Base-by-base conservation (phyloP, 2,329 filamentous ascomycete species). In the Epicoccum sorghinum region DNA sequence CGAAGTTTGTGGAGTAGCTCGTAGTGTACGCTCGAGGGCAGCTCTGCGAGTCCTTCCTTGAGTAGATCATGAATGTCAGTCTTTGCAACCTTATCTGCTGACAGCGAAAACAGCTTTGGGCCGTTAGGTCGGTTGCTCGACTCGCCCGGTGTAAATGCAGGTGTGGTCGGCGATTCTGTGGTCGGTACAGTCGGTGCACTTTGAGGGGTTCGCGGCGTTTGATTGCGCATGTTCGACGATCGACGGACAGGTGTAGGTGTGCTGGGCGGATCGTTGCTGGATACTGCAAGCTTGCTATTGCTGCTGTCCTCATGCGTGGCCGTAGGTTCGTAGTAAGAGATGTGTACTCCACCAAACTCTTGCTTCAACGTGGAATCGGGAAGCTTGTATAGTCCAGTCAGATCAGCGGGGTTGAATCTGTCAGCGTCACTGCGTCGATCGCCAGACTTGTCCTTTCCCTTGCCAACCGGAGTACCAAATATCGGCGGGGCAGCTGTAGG, bases 1-100 rank as follows among this genome's bases (percentile, higher is more conserved):
- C 95, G 88, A 22, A 97, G 77, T 49, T 91, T 89, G 63, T 93
- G 88, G 38, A 99, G 85, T 32, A 93, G 81, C 61, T 98, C 95
- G 68, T 96, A 98, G 61, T 87, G 88, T 10, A 86, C 82, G 42
- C 89, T 82, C 32, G 86, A 78, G 0, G 93, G 90, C 65, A 98
- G 77, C 56, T 89, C 86, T 4, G 80, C 60, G 10, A 79, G 45
- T 18, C 74, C 72, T 14, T 75, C 67, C 43, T 73, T 73, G 41
- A 82, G 52, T 9, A 82, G 54, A n/a, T 75, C 70, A 57, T 79
- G 75, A 4, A 75, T 62, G 29, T 79, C 65, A 27, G 76, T 73
- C 14, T 65, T 69, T 24, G 75, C 70, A 32, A 85, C 69, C 51
- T 77, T 75, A 2, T 78, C 75, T 30, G 76, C 70, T 24, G 89